Evolutionary conservation across 768 basidiomycete species (phyloP).

Genomic region (Daedaleopsis sinensis): DNA sequence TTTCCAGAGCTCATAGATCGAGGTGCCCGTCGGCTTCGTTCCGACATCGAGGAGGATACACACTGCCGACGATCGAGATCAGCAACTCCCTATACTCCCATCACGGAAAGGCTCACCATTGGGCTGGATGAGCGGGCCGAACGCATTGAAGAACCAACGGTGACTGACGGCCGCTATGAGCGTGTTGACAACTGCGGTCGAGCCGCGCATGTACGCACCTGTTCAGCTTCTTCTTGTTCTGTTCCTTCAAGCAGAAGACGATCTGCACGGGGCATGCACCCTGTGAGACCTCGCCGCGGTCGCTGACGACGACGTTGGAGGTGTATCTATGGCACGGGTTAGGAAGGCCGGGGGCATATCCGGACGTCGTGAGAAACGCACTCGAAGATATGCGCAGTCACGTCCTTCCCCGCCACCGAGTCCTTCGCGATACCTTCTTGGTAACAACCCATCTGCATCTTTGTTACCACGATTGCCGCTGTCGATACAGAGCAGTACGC

Average conservation of each 20-base stretch:
- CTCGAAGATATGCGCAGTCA: constrained; percentile 94
- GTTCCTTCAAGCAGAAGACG: constrained; percentile 91
- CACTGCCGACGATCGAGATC: constrained; percentile 45
- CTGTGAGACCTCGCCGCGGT: constrained; percentile 76
- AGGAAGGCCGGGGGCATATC: background rate
- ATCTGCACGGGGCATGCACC: constrained; percentile 83
- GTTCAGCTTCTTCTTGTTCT: constrained; percentile 97
- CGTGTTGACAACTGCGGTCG: background rate
- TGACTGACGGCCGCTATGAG: constrained; percentile 47
- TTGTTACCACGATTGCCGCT: constrained; percentile 1
- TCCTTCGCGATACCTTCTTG: constrained; percentile 92
- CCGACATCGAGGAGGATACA: constrained; percentile 94
- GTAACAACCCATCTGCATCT: constrained; percentile 77
- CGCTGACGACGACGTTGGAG: constrained; percentile 75
- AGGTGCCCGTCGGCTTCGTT: constrained; percentile 92
- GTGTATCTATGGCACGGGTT: constrained; percentile 56
- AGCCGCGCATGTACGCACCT: constrained; percentile 29
- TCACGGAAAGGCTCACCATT: constrained; percentile 51
- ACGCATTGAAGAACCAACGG: constrained; percentile 97
- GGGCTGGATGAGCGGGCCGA: constrained; percentile 84
- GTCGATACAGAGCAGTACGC: constrained; percentile 26
- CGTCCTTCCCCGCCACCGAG: constrained; percentile 85
- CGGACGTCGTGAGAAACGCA: constrained; percentile 37
- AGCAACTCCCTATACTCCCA: background rate
- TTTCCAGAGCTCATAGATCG: constrained; percentile 98